Evolutionary conservation across 208 protist genomes (phyloP), one percentile per base, ranked within the genome.

Genomic region (Trypanosoma theileri): DNA sequence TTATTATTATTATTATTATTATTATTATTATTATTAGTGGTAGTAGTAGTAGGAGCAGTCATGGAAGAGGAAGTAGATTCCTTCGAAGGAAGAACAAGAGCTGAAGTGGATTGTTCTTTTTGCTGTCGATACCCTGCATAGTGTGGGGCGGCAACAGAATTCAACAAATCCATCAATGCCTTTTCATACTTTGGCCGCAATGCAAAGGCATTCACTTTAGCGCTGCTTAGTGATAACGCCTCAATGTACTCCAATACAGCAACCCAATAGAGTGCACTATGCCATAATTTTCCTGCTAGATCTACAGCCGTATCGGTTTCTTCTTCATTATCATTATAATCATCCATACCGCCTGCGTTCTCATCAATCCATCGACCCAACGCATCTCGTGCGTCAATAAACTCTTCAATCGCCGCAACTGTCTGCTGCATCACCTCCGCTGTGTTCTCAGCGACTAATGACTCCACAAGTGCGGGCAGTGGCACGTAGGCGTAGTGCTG

Each of bases 171-270:
- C 60, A 92, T 85, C 12, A 94, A 76, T 50, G 88, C 84, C 22
- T 70, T 60, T 72, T 94, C 85, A 61, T 94, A 94, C 40, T 82
- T 82, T 26, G 84, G 77, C 42, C 80, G 79, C 59, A 94, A 73
- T 19, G 71, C 59, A 58, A 83, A 82, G 28, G 65, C 69, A 73
- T 88, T 74, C 54, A 88, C 66, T 19, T 79, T 80, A 14, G 89
- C 89, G 45, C 75, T 87, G 59, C 81, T 79, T 17, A 85, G 61
- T 11, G 86, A 91, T 17, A 89, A 66, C 0, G 85, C 79, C 54
- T 89, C 71, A 13, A 91, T 68, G 62, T 92, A 92, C 17, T 75
- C 78, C 41, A 86, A 84, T 12, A 92, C 79, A 0, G 84, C 79
- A 13, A 89, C 78, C 86, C 89, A 94, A 62, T 71, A 94, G 65